Base-by-base conservation (phyloP, 257 asterid species). In the Rhazya stricta region DNA sequence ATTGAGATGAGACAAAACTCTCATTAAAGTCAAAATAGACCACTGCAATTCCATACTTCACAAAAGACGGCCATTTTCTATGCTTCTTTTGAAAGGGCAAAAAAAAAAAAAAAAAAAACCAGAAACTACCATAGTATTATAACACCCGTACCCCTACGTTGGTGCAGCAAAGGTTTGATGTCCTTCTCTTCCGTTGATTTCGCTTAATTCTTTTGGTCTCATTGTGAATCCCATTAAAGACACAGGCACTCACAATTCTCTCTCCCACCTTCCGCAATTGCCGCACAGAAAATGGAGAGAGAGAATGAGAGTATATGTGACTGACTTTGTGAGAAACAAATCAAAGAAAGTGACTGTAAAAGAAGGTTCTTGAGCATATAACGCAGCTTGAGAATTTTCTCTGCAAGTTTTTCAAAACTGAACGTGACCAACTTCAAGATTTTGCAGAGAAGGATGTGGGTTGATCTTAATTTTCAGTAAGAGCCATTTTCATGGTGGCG, bases 111-210 rank as follows among this genome's bases (percentile, higher is more conserved):
- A 18, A 58, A 0, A 56, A 57, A 15, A 39, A 25, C 57, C 37
- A 25, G 36, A 43, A 68, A 41, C 23, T 41, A 19, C 54, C 36
- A 16, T 42, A 42, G 29, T 37, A 56, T 41, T 34, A 23, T 15
- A 10, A 58, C 23, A 29, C 29, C 48, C 57, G 57, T 32, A 41
- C 57, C 30, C 36, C 29, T 37, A 58, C 66, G 66, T 34, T 36
- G 62, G 42, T 41, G 57, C 34, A 57, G 42, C n/a, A 25, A n/a
- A 7, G 23, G 42, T 23, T 9, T 12, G 30, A 46, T 18, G 29
- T 71, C 51, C 71, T 37, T 58, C 54, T 50, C 75, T 74, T 83
- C 97, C 97, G 96, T 86, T 88, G 86, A 93, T 91, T 87, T 77
- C 97, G 94, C 86, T 74, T 63, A 34, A 58, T 56, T 76, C 34